Evolutionary conservation across 176 grass and related monocot species (phyloP).

Genomic region (Oryza officinalis): DNA sequence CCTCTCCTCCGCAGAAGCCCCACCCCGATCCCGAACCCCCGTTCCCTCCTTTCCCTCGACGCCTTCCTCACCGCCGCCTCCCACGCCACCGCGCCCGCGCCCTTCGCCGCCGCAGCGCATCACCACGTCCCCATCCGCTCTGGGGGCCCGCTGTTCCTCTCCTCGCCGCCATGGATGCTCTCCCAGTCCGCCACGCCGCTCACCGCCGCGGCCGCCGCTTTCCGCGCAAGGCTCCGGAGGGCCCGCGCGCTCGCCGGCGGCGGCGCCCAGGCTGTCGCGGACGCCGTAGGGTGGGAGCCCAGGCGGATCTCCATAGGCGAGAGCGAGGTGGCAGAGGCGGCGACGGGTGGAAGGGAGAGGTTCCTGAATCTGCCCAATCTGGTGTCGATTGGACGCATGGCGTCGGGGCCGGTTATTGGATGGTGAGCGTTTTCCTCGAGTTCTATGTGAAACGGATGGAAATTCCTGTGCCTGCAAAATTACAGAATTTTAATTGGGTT

Average conservation of each 20-base stretch:
- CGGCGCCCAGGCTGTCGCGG: conserved; percentile 31
- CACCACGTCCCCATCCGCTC: not conserved
- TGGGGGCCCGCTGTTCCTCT: conserved; percentile 56
- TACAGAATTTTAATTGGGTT: not conserved
- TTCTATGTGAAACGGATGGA: not conserved
- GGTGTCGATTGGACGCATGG: conserved; percentile 87
- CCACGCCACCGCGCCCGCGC: not conserved
- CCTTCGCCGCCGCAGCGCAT: conserved; percentile 18
- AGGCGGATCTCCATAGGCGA: conserved; percentile 20
- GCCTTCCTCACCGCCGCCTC: conserved; percentile 8
- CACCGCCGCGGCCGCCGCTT: conserved; percentile 46
- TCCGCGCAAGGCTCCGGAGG: conserved; percentile 52
- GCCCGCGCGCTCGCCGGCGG: conserved; percentile 44
- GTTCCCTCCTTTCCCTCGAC: conserved; percentile 33
- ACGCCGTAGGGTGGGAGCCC: conserved; percentile 40
- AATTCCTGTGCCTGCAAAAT: not conserved
- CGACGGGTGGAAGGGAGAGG: conserved; percentile 42
- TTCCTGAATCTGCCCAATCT: conserved; percentile 95
- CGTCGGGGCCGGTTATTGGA: conserved; percentile 84
- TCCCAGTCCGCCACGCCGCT: conserved; percentile 68
- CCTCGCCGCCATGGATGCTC: conserved; percentile 73
- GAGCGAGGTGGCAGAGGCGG: not conserved
- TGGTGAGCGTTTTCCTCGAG: conserved; percentile 49
- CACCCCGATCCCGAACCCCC: conserved; percentile 30
- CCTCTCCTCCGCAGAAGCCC: conserved; percentile 54